Percentiles rank a stretch among this genome's conserved stretches.
phyloP scores from a whole-genome alignment of 345 rosid species.

The Cochlearia excelsa region DNA sequence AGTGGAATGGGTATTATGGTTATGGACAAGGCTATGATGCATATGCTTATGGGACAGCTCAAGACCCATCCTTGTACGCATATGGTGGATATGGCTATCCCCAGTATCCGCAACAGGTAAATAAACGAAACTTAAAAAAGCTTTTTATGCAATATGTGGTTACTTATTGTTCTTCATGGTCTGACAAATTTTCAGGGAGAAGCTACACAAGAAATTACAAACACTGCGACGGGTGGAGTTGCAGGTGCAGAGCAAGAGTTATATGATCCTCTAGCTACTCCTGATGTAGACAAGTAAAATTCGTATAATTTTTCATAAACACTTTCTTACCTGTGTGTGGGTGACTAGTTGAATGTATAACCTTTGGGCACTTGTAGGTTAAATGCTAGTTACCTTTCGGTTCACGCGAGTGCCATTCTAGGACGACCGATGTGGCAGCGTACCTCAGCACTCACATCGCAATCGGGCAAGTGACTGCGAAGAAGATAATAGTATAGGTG shows the following conservation, averaged over 20 bases:
- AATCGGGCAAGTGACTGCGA: conserved; percentile 24
- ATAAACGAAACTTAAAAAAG: not conserved
- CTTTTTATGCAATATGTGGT: not conserved
- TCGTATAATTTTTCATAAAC: conserved; percentile 7
- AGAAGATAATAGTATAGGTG: conserved; percentile 3
- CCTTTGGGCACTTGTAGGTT: conserved; percentile 49
- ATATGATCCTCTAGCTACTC: conserved; percentile 79
- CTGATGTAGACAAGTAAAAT: conserved; percentile 76
- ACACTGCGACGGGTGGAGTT: conserved; percentile 43
- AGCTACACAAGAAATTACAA: conserved; percentile 58
- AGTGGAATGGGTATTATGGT: conserved; percentile 88
- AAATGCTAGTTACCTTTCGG: conserved; percentile 70
- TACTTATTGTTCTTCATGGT: conserved; percentile 8
- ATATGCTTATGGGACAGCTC: conserved; percentile 72
- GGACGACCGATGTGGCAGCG: conserved; percentile 72
- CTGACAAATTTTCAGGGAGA: conserved; percentile 53
- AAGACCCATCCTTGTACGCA: conserved; percentile 84
- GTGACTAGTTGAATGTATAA: conserved; percentile 18
- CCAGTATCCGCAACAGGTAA: conserved; percentile 56
- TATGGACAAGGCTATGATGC: conserved; percentile 95
- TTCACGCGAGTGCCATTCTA: conserved; percentile 68
- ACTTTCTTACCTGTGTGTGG: not conserved
- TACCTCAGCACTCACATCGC: conserved; percentile 52
- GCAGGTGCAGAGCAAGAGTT: conserved; percentile 61
- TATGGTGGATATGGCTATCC: conserved; percentile 89